Percentiles rank a stretch among this genome's conserved stretches.
Evolutionary conservation across 805 yeast species (phyloP).

Genomic region (Starmerella bombicola): DNA sequence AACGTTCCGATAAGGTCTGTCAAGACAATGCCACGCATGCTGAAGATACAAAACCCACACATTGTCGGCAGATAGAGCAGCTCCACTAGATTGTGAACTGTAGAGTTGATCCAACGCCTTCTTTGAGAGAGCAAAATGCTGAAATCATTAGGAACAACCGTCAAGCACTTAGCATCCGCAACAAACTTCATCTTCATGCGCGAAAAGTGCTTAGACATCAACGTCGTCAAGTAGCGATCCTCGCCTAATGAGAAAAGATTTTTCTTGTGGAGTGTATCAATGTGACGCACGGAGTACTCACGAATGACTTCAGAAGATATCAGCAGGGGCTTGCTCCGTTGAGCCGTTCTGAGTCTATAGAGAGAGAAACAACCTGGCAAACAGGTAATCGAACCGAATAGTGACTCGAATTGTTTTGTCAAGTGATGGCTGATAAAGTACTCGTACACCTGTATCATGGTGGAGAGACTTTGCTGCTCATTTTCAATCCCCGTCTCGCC

Average conservation of each 20-base stretch:
- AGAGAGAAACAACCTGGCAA: slow-evolving; percentile 55
- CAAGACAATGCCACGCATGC: slow-evolving; percentile 48
- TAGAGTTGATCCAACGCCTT: slow-evolving; percentile 65
- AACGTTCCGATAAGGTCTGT: slow-evolving; percentile 48
- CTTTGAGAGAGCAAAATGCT: slow-evolving; percentile 90
- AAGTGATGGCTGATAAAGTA: slow-evolving; percentile 53
- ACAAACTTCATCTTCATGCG: slow-evolving; percentile 43
- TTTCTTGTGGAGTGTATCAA: slow-evolving; percentile 48
- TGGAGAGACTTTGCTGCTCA: slow-evolving; percentile 43
- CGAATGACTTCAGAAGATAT: slow-evolving; percentile 50
- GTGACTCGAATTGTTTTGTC: slow-evolving; percentile 50
- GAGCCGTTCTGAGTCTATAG: slow-evolving; percentile 37
- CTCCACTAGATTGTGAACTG: slow-evolving; percentile 50
- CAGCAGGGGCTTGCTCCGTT: slow-evolving; percentile 43
- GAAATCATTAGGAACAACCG: slow-evolving; percentile 49
- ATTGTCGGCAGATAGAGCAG: slow-evolving; percentile 43
- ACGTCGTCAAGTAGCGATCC: slow-evolving; percentile 46
- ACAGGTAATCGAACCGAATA: slow-evolving; percentile 53
- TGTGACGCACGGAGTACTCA: slow-evolving; percentile 43
- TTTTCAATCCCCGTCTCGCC: slow-evolving; percentile 51
- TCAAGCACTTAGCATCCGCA: slow-evolving; percentile 47
- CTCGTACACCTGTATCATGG: slow-evolving; percentile 51
- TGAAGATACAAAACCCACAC: slow-evolving; percentile 50
- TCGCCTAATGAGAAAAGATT: slow-evolving; percentile 51
- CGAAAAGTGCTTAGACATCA: slow-evolving; percentile 47